phyloP scores from a whole-genome alignment of 176 grass and related monocot species.

The Phragmites australis region DNA sequence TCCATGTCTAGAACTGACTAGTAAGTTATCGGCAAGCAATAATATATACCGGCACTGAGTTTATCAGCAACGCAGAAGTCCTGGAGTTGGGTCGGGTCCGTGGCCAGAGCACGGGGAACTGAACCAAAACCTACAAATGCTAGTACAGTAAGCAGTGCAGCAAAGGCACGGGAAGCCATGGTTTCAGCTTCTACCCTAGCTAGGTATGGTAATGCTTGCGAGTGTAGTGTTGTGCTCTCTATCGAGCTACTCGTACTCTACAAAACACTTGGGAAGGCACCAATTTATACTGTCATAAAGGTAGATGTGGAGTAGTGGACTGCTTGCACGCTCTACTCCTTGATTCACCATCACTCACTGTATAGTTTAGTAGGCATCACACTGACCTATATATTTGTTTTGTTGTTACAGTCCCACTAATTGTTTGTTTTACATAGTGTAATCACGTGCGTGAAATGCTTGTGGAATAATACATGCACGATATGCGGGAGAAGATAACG shows the following conservation, averaged over 20 bases:
- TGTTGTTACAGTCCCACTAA: slow-evolving; percentile 43
- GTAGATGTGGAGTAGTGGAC: slow-evolving; percentile 26
- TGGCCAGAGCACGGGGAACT: slow-evolving; percentile 44
- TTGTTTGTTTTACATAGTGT: slow-evolving; percentile 21
- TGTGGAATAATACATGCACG: slow-evolving; percentile 10
- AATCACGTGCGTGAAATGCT: slow-evolving; percentile 32
- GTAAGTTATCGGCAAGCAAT: background rate
- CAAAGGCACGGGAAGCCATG: slow-evolving; percentile 47
- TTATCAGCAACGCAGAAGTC: slow-evolving; percentile 75
- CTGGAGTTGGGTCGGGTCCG: slow-evolving; percentile 61
- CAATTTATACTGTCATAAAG: slow-evolving; percentile 53
- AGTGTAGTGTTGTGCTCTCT: background rate
- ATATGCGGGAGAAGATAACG: slow-evolving; percentile 17
- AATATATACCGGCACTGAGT: slow-evolving; percentile 35
- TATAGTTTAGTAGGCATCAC: slow-evolving; percentile 53
- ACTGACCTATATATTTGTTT: background rate
- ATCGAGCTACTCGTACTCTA: slow-evolving; percentile 10
- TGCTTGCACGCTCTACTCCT: slow-evolving; percentile 29
- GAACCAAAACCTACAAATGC: slow-evolving; percentile 3
- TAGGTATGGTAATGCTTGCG: background rate
- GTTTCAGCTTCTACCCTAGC: slow-evolving; percentile 15
- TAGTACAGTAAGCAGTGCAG: slow-evolving; percentile 28
- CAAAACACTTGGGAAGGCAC: background rate
- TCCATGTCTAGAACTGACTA: background rate
- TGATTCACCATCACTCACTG: slow-evolving; percentile 20